Percentiles rank a stretch among this genome's conserved stretches.
These are phyloP conservation scores for Suillus discolor DNA, from an alignment of 768 basidiomycete species.

Conservation along the genomic window DNA sequence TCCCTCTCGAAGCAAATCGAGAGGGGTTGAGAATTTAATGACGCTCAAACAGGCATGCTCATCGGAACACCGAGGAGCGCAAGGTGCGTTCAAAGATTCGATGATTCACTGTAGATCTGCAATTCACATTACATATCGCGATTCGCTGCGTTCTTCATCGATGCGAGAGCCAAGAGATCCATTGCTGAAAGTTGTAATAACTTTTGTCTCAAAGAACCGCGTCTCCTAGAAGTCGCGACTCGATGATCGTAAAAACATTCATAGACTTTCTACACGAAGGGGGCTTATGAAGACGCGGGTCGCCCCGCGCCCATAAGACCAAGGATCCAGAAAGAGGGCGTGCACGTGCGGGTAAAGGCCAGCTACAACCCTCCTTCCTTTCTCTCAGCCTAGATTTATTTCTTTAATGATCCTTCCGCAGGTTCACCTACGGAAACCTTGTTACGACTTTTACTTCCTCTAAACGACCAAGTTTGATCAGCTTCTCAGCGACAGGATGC, in stretches of 20 bases:
- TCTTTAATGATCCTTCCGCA: slow-evolving; percentile 76
- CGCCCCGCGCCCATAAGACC: neutral
- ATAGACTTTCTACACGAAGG: slow-evolving; percentile 4
- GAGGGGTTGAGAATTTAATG: no score
- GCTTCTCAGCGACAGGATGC: slow-evolving; percentile 56
- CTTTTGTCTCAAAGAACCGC: slow-evolving; percentile 16
- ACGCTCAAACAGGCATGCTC: slow-evolving; percentile 45
- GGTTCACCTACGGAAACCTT: slow-evolving; percentile 84
- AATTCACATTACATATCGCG: slow-evolving; percentile 85
- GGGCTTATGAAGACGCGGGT: neutral
- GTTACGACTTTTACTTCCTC: slow-evolving; percentile 85
- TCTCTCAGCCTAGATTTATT: no score
- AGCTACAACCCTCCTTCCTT: no score
- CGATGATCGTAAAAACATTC: neutral
- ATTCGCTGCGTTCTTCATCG: slow-evolving; percentile 82
- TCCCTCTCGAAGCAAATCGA: slow-evolving; percentile 3
- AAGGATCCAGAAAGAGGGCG: neutral
- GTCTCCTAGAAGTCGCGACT: slow-evolving; percentile 20
- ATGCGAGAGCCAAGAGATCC: slow-evolving; percentile 80
- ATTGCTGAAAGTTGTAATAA: slow-evolving; percentile 53
- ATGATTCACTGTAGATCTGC: slow-evolving; percentile 81
- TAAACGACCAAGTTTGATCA: slow-evolving; percentile 82
- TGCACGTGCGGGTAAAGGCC: neutral
- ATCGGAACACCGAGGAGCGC: slow-evolving; percentile 74
- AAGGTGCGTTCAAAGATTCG: slow-evolving; percentile 84